Base-by-base conservation (phyloP, 179 eudicot genomes). In the Gypsophila paniculata region DNA sequence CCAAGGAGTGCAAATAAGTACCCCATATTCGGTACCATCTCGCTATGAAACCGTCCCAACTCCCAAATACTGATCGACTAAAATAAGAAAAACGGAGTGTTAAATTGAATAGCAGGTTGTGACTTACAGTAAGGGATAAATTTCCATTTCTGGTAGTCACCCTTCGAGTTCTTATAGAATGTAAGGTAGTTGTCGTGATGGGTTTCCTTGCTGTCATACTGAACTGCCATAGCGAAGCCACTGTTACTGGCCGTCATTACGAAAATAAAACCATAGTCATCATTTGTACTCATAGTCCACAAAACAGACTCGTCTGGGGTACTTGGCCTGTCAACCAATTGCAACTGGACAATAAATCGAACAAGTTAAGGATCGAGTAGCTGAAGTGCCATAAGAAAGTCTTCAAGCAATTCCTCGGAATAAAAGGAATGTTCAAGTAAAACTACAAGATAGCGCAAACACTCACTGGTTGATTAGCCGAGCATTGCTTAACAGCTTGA, bases 121-220 rank as follows among this genome's bases (percentile, higher is more conserved):
- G 29, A 57, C 61, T 57, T 57, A 57, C 61, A 57, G 13, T 22
- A 57, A 21, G 61, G 61, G 29, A 57, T 21, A 57, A 57, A 22
- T 57, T 57, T 57, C 61, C 61, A 57, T 57, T 22, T 57, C 61
- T 57, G 29, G 25, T 22, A 8, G 61, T 21, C 29, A 19, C 29
- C 61, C 61, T 57, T 57, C 22, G 5, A 53, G 58, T 53, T n/a
- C 21, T 53, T 53, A 7, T 22, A 53, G 19, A n/a, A 53, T 53
- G 58, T n/a, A 53, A 58, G 6, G 23, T 58, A 22, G 23, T 22
- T 58, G 62, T 34, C 62, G 18, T 14, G 6, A 15, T n/a, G 17
- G 55, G 18, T 19, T 17, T 19, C 55, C 18, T 51, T 51, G 55
- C 15, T 5, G 8, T 2, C 61, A 19, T 23, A 2, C 5, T 14